Evolutionary conservation across 495 filamentous ascomycete genomes (phyloP), one percentile per base, ranked within the genome.

Genomic region (Trichoderma asperelloides): DNA sequence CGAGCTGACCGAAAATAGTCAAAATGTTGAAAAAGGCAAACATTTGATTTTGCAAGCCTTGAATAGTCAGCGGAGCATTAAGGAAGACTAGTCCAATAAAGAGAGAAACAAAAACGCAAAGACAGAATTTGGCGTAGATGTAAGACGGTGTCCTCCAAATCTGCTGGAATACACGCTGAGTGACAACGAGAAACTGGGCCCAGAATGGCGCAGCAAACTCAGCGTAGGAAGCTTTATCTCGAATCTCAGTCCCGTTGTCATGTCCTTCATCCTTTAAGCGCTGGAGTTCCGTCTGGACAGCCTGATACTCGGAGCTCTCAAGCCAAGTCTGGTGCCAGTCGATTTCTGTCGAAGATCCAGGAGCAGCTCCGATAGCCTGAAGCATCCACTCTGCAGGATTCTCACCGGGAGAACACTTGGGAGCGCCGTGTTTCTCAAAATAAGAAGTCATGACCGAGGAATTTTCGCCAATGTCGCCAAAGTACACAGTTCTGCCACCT

Each of bases 301-400:
- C 81, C 62, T 81, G 71, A 69, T 84, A 84, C 73, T 95, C 89
- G 8, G 85, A 80, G 63, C 86, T 89, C 12, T 87, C 78, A 57
- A 86, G 84, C 92, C 92, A 96, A 27, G 87, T 81, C 63, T 88
- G 79, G 62, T 84, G 83, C 92, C 92, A 96, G 71, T 96, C 91
- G 64, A 86, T 84, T 60, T 88, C 84, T 21, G 84, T 86, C 69
- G 47, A 67, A 69, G 25, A 72, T 41, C 64, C 64, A 49, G 64
- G 67, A 1, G 64, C 23, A 23, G 89, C 89, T 62, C 89, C 90
- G 72, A 92, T 92, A 45, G 90, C 86, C 71, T 93, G 90, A 60
- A 96, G 81, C 88, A 96, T 93, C 87, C 89, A 93, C 78, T 96
- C 91, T 1, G 91, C 91, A 43, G 78, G 78, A 71, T 87, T 94